These are phyloP conservation scores for Nematocida major DNA, from an alignment of 371 early-diverging fungal genomes.

Conservation along the genomic window DNA sequence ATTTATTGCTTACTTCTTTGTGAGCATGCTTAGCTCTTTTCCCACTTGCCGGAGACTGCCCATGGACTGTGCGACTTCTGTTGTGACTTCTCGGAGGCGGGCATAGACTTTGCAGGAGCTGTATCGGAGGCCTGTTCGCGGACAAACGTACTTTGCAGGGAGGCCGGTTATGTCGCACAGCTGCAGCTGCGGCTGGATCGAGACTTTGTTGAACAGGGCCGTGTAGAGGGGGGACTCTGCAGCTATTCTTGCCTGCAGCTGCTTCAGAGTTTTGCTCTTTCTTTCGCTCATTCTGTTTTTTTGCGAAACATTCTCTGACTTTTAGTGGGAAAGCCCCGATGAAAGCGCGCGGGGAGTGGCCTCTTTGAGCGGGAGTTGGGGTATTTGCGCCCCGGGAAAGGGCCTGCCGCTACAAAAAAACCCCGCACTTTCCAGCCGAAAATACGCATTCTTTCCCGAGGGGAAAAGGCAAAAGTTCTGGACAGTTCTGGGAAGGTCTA, in stretches of 20 bases:
- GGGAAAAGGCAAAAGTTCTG: too few species aligned
- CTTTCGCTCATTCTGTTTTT: slow-evolving; percentile 2
- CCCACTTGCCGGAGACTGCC: slow-evolving; percentile 31
- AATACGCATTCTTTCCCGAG: background rate
- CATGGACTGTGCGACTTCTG: slow-evolving; percentile 22
- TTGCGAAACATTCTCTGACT: background rate
- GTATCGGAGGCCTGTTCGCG: slow-evolving; percentile 58
- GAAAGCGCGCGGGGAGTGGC: too few species aligned
- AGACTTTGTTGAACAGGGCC: slow-evolving; percentile 45
- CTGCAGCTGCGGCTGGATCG: slow-evolving; percentile 51
- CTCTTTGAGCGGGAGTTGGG: too few species aligned
- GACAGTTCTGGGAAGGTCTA: too few species aligned
- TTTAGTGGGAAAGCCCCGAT: too few species aligned
- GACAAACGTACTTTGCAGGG: slow-evolving; percentile 60
- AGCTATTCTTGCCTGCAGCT: slow-evolving; percentile 21
- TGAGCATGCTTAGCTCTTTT: slow-evolving; percentile 3
- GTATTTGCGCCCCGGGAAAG: too few species aligned
- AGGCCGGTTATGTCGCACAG: slow-evolving; percentile 64
- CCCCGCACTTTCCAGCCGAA: too few species aligned
- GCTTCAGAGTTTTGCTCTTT: slow-evolving; percentile 56
- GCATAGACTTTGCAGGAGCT: slow-evolving; percentile 60
- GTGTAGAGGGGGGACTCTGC: slow-evolving; percentile 47
- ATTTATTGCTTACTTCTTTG: slow-evolving; percentile 1
- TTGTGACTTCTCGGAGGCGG: slow-evolving; percentile 48
- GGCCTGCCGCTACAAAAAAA: background rate